Evolutionary conservation across 768 basidiomycete species (phyloP), one percentile per base, ranked within the genome.

Genomic region (Phylloporus sp.): DNA sequence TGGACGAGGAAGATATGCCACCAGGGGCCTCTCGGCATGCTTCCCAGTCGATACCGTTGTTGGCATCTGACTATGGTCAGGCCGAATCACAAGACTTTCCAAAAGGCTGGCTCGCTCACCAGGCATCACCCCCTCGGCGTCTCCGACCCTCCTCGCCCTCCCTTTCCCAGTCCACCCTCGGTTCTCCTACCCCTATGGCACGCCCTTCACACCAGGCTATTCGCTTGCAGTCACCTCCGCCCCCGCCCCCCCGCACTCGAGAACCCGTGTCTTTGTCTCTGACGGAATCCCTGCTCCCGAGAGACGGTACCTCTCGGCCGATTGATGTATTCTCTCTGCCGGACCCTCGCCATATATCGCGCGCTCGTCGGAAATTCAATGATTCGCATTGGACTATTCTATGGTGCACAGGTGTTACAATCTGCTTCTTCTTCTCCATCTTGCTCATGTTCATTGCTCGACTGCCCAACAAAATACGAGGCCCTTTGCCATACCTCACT

Each of bases 231-330:
- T 56, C 70, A 24, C 58, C 68, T 6, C 73, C 59, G 1, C 59
- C 66, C 1, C 71, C 64, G 22, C 71, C 72, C 9, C 72, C 70
- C 26, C 76, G 75, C 9, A 66, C 72, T 4, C 69, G 60, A 49
- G 54, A 72, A 41, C 70, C 76, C 22, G 68, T 75, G 28, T 79
- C 81, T n/a, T 67, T 84, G 45, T 82, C 84, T 13, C 69, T 91
- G n/a, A 88, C 85, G 4, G 80, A 89, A 57, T 89, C 89, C 4
- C 71, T 91, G 7, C 72, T 91, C 6, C 89, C 86, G 15, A 69
- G 87, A 46, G 86, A 87, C 50, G 85, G 85, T 23, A 70, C 70
- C 34, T 65, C 77, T 18, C 76, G 84, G 38, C 78, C 84, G 5
- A 56, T 81, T 17, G 82, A 85, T 64, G 76, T 83, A 27, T 91